These are phyloP conservation scores for Urtica urens DNA, from an alignment of 306 rosid genomes.

Conservation along the genomic window DNA sequence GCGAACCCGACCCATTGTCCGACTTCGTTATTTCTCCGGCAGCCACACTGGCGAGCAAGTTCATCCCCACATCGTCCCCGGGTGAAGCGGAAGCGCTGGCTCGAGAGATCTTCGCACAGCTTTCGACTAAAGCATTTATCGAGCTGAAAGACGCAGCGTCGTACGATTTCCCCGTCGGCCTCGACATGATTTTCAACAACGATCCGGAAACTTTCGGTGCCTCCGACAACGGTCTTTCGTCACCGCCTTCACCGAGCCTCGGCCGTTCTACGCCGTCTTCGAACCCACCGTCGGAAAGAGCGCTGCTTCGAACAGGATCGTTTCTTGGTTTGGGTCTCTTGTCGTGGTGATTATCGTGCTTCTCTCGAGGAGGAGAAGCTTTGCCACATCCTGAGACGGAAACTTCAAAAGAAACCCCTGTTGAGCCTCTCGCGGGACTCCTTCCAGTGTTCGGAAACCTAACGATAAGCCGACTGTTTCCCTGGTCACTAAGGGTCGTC, in stretches of 20 bases:
- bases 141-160: constrained; percentile 70
- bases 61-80: constrained; percentile 77
- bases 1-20: constrained; percentile 43
- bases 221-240: constrained; percentile 32
- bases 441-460: constrained; percentile 52
- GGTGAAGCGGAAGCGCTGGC: constrained; percentile 24
- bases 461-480: constrained; percentile 48
- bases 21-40: constrained; percentile 65
- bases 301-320: constrained; percentile 33
- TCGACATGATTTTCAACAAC: constrained; percentile 32
- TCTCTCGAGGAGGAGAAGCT: constrained; percentile 55
- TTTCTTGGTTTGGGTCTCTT: constrained; percentile 32
- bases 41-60: constrained; percentile 91
- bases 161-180: constrained; percentile 35
- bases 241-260: constrained; percentile 29
- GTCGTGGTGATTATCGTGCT: constrained; percentile 43
- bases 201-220: constrained; percentile 37
- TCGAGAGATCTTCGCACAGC: constrained; percentile 70
- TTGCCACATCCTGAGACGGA: constrained; percentile 32
- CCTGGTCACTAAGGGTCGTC: constrained; percentile 30
- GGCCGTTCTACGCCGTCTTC: constrained; percentile 44
- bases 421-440: constrained; percentile 46
- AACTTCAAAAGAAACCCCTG: constrained; percentile 47
- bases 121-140: constrained; percentile 67
- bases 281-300: constrained; percentile 44